Evolutionary conservation across 345 rosid species (phyloP).

Genomic region (Hibiscus mutabilis): DNA sequence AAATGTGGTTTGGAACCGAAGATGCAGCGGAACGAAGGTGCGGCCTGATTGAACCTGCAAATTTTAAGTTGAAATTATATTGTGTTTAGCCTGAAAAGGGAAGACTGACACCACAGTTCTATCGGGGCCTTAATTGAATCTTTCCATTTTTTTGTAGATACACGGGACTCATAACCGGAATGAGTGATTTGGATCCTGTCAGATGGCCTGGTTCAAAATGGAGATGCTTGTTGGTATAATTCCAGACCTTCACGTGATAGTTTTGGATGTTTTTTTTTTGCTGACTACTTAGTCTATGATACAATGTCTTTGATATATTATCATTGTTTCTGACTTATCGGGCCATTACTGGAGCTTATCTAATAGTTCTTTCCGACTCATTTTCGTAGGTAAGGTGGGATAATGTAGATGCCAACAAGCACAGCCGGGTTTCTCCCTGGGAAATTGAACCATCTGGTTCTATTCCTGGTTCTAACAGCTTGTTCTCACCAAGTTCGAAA

Average conservation of each 20-base stretch:
- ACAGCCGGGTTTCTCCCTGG: conserved; percentile 89
- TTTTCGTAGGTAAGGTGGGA: conserved; percentile 85
- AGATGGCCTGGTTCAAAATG: conserved; percentile 97
- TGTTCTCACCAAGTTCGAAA: conserved; percentile 56
- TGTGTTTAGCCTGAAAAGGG: not conserved
- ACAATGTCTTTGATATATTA: not conserved
- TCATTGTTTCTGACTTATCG: not conserved
- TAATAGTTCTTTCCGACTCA: not conserved
- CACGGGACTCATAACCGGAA: conserved; percentile 69
- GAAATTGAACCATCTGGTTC: conserved; percentile 77
- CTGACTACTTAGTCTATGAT: too few species aligned
- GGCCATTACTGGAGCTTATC: not conserved
- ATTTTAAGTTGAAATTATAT: not conserved
- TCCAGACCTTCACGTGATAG: not conserved
- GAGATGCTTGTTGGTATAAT: conserved; percentile 77
- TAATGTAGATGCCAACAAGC: conserved; percentile 50
- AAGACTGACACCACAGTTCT: not conserved
- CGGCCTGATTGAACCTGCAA: conserved; percentile 7
- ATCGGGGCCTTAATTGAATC: conserved; percentile 5
- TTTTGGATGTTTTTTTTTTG: not conserved
- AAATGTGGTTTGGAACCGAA: conserved; percentile 77
- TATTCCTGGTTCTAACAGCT: conserved; percentile 42
- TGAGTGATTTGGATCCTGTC: conserved; percentile 77
- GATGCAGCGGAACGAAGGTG: conserved; percentile 93
- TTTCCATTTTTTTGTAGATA: conserved; percentile 34